A percentile compares a stretch with the other conserved stretches of the same genome.
Evolutionary conservation across 2,329 filamentous ascomycete genomes (phyloP).

Genomic region (Gnomoniopsis sp.): DNA sequence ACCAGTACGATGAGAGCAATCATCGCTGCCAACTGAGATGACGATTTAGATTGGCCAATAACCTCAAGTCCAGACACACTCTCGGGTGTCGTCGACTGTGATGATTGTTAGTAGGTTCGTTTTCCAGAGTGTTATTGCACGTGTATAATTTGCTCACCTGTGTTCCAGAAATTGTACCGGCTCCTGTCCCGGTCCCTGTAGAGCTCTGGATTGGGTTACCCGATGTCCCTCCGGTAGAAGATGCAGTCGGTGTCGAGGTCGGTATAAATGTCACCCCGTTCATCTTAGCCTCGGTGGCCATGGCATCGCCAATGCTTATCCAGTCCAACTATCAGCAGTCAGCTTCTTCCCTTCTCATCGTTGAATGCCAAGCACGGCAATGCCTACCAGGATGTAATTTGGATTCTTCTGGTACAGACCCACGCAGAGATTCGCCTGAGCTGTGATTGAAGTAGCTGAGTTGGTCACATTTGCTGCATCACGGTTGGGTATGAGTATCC

Average conservation of each 20-base stretch:
- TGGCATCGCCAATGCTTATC: constrained; percentile 14
- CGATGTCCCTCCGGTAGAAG: background rate
- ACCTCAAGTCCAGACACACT: background rate
- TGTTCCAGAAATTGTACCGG: background rate
- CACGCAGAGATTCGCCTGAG: constrained; percentile 35
- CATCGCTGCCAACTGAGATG: background rate
- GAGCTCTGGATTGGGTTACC: background rate
- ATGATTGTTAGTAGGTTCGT: background rate
- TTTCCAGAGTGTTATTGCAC: background rate
- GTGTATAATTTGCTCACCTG: background rate
- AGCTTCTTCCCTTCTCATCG: background rate
- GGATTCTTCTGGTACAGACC: constrained; percentile 28
- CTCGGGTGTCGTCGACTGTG: background rate
- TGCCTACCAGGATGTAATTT: constrained; percentile 31
- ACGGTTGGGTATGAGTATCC: constrained; percentile 26
- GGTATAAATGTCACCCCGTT: constrained; percentile 6
- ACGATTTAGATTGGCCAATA: background rate
- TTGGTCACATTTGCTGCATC: constrained; percentile 39
- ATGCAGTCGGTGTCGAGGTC: background rate
- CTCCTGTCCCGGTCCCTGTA: background rate
- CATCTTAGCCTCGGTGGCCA: constrained; percentile 12
- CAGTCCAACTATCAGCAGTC: constrained; percentile 9
- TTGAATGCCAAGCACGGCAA: background rate
- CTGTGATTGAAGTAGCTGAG: constrained; percentile 42
- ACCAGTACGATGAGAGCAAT: background rate